A percentile compares a stretch with the other conserved stretches of the same genome.
Evolutionary conservation across 108 stramenopile genomes (phyloP).

Genomic region (Aurantiochytrium sp.): DNA sequence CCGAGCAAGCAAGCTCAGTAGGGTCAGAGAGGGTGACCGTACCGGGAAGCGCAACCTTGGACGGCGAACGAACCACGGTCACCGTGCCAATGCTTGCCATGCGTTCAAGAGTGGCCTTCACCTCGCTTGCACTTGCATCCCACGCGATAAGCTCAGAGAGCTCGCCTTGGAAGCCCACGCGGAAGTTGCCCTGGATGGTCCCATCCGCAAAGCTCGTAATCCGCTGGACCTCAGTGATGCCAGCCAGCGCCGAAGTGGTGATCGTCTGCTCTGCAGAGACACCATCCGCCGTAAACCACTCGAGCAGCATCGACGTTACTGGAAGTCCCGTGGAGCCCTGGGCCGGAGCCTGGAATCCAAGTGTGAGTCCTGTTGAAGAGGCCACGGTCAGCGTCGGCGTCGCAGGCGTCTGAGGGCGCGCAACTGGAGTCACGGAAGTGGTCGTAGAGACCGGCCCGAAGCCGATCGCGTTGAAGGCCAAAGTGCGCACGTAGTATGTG

Average conservation of each 20-base stretch:
- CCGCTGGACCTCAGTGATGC: slow-evolving; percentile 60
- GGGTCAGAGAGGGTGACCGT: not conserved
- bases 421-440: slow-evolving; percentile 47
- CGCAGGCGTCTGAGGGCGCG: slow-evolving; percentile 51
- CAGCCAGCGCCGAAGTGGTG: slow-evolving; percentile 64
- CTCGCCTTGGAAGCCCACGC: slow-evolving; percentile 61
- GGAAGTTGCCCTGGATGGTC: slow-evolving; percentile 70
- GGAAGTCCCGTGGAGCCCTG: not conserved
- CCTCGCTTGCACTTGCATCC: slow-evolving; percentile 63
- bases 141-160: slow-evolving; percentile 67
- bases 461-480: slow-evolving; percentile 70
- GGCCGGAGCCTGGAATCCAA: slow-evolving; percentile 50
- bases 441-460: slow-evolving; percentile 56
- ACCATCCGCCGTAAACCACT: slow-evolving; percentile 56
- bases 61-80: slow-evolving; percentile 64
- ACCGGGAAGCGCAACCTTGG: slow-evolving; percentile 51
- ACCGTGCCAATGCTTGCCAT: slow-evolving; percentile 65
- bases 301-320: not conserved
- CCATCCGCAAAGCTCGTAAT: slow-evolving; percentile 58
- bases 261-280: slow-evolving; percentile 67
- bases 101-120: slow-evolving; percentile 61
- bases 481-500: slow-evolving; percentile 65
- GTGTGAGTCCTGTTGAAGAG: slow-evolving; percentile 49
- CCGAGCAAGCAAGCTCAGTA: not conserved
- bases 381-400: slow-evolving; percentile 37